These are phyloP conservation scores for Ophiocytium majus DNA, from an alignment of 352 stramenopile species.

Conservation along the genomic window DNA sequence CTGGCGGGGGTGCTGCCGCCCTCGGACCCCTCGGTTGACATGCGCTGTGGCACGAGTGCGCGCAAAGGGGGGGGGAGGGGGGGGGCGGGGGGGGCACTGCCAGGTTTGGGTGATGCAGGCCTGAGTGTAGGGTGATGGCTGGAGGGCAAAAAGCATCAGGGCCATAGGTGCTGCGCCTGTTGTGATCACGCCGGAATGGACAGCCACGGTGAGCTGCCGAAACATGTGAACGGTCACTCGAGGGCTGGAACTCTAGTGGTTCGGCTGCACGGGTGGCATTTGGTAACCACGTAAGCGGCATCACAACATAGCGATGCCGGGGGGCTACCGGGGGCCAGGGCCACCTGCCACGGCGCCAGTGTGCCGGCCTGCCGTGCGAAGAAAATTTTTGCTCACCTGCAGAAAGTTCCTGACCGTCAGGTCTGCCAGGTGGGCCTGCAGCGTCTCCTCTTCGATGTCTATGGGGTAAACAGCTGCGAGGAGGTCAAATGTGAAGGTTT, in stretches of 20 bases:
- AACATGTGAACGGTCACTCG: too few species aligned
- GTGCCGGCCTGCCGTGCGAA: not conserved
- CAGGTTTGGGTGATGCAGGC: not conserved
- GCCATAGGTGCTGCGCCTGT: too few species aligned
- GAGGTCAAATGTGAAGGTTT: conserved; percentile 26
- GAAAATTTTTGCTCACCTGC: not conserved
- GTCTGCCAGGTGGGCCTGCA: not conserved
- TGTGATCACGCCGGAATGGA: too few species aligned
- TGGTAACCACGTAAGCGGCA: too few species aligned
- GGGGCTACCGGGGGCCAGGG: not conserved
- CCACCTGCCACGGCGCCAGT: not conserved
- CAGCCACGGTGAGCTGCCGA: not conserved
- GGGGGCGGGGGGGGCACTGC: too few species aligned
- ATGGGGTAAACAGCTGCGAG: conserved; percentile 27
- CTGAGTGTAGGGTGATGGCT: too few species aligned
- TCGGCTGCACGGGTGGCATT: too few species aligned
- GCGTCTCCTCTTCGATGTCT: conserved; percentile 18
- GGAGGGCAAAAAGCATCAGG: too few species aligned
- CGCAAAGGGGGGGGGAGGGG: not conserved
- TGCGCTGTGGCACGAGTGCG: not conserved
- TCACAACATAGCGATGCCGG: not conserved
- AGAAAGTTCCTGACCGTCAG: conserved; percentile 30
- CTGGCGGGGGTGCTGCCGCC: not conserved
- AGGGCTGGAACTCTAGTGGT: too few species aligned
- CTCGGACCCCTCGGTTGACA: not conserved